These are phyloP conservation scores for Pythium monospermum DNA, from an alignment of 352 stramenopile species.

Conservation along the genomic window DNA sequence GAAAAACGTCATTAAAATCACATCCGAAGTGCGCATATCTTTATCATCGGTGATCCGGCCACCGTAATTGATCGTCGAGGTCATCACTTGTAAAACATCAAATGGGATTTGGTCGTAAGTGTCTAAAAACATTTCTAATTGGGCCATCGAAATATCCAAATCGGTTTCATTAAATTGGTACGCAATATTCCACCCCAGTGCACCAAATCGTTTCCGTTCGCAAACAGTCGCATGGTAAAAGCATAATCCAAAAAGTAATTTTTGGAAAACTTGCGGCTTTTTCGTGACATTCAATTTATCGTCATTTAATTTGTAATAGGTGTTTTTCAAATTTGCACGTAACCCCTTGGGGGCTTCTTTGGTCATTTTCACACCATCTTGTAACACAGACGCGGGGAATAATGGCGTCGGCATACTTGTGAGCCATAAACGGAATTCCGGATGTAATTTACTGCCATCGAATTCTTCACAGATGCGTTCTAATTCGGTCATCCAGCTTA, in stretches of 20 bases:
- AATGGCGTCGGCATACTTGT: slow-evolving; percentile 81
- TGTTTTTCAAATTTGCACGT: slow-evolving; percentile 91
- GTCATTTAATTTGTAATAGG: slow-evolving; percentile 93
- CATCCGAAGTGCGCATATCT: slow-evolving; percentile 88
- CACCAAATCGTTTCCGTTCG: slow-evolving; percentile 93
- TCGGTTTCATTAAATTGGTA: slow-evolving; percentile 98
- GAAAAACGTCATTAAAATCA: slow-evolving; percentile 90
- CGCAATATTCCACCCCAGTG: slow-evolving; percentile 95
- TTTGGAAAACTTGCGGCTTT: slow-evolving; percentile 89
- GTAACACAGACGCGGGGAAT: slow-evolving; percentile 91
- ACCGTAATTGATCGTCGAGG: slow-evolving; percentile 93
- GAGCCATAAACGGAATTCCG: slow-evolving; percentile 94
- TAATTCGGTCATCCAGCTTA: slow-evolving; percentile 94
- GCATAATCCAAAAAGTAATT: slow-evolving; percentile 92
- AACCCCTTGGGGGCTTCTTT: slow-evolving; percentile 94
- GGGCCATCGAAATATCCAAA: slow-evolving; percentile 84
- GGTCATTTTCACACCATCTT: slow-evolving; percentile 96
- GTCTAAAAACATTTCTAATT: slow-evolving; percentile 86
- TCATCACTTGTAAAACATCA: slow-evolving; percentile 90
- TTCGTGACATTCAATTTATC: slow-evolving; percentile 73
- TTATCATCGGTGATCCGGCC: slow-evolving; percentile 93
- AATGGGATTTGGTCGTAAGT: slow-evolving; percentile 84
- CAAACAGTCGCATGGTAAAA: slow-evolving; percentile 91
- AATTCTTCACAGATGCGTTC: slow-evolving; percentile 93
- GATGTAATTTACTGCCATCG: slow-evolving; percentile 70